phyloP scores from a whole-genome alignment of 148 eudicot genomes.

The Rhododendron henanense region DNA sequence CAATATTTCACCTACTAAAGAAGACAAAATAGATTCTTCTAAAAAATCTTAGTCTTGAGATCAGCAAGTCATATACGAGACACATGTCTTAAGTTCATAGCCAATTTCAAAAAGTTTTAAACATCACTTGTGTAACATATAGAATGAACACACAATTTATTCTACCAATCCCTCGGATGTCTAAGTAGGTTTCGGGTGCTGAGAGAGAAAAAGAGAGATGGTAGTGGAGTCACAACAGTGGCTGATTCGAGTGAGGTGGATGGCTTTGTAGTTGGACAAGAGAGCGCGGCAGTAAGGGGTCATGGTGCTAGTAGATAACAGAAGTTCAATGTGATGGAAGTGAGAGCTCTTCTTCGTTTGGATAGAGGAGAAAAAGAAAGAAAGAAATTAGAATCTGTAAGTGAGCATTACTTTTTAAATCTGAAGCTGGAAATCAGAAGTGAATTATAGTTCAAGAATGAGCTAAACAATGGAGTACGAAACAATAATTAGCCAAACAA shows the following conservation, averaged over 20 bases:
- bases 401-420: not conserved
- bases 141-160: not conserved
- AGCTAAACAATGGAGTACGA: not conserved
- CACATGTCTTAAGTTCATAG: not conserved
- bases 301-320: not conserved
- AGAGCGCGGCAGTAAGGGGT: not conserved
- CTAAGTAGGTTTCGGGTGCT: not conserved
- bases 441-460: not conserved
- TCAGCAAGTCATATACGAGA: not conserved
- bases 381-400: not conserved
- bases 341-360: not conserved
- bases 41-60: not conserved
- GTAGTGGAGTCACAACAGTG: not conserved
- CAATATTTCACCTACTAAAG: not conserved
- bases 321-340: not conserved
- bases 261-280: not conserved
- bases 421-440: not conserved
- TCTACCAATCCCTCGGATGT: not conserved
- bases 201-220: not conserved
- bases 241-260: not conserved
- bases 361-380: not conserved
- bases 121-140: not conserved
- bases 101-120: not conserved
- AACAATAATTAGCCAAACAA: not conserved
- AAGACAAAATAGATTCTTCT: not conserved